Conservation (phyloP, 2,329 filamentous ascomycete species). For the Tolypocladium nubicola region DNA sequence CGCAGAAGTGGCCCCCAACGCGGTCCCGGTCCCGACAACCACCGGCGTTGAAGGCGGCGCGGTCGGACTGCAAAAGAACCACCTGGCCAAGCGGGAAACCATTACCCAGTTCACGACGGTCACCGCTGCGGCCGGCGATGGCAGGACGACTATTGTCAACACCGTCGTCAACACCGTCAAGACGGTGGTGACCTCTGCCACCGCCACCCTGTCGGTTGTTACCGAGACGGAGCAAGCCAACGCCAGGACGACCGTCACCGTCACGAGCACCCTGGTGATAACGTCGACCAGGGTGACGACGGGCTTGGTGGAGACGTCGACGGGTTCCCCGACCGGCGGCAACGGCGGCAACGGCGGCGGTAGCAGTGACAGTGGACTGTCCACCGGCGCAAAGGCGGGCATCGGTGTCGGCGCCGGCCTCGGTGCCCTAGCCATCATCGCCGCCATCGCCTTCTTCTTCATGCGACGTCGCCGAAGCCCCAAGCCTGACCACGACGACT, state of each 20-base stretch:
- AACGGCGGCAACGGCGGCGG: slow-evolving; percentile 5
- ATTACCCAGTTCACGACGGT: slow-evolving; percentile 21
- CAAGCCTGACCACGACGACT: slow-evolving; percentile 25
- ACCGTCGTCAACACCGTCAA: slow-evolving; percentile 20
- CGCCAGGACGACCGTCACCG: slow-evolving; percentile 26
- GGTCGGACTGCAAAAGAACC: slow-evolving; percentile 6
- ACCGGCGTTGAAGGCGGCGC: slow-evolving; percentile 8
- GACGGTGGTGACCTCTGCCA: slow-evolving; percentile 18
- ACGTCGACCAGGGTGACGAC: slow-evolving; percentile 22
- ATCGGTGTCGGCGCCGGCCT: slow-evolving; percentile 30
- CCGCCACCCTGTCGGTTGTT: slow-evolving; percentile 17
- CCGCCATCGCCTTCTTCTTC: slow-evolving; percentile 17
- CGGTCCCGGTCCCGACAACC: slow-evolving; percentile 7
- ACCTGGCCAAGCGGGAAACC: slow-evolving; percentile 23
- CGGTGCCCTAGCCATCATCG: slow-evolving; percentile 22
- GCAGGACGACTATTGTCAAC: slow-evolving; percentile 14
- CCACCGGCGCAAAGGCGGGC: slow-evolving; percentile 31
- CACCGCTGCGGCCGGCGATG: slow-evolving; percentile 11
- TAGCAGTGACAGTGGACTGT: slow-evolving; percentile 18
- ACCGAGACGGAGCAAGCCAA: slow-evolving; percentile 22
- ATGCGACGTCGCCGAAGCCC: slow-evolving; percentile 18
- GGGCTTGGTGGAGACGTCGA: slow-evolving; percentile 11
- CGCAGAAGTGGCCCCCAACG: slow-evolving; percentile 8
- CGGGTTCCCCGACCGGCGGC: background rate
- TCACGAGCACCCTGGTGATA: slow-evolving; percentile 24